Base-by-base conservation (phyloP, 2,329 filamentous ascomycete genomes). In the Aspergillus tanneri region DNA sequence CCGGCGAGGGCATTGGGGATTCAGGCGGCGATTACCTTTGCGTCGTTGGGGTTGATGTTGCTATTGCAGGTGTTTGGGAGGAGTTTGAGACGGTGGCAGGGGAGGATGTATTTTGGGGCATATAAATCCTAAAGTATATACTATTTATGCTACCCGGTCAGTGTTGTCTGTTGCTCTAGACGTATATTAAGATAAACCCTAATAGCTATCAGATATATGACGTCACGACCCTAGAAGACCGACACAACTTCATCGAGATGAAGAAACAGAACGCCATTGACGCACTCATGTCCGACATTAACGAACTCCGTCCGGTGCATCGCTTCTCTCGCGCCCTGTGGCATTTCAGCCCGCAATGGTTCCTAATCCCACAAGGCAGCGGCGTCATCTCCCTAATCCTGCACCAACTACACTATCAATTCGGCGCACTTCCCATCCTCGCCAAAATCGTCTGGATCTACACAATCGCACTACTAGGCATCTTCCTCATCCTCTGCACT, bases 1-100 rank as follows among this genome's bases (percentile, higher is more conserved):
- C 65, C 73, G 11, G 66, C 69, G 46, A 62, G 59, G 30, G 73
- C 69, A 49, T 70, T 77, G 39, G 75, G 74, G 2, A 71, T 75
- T 32, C 73, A 77, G 58, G 73, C 65, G 0, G 73, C 61, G 2
- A 65, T 77, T 22, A 72, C 67, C 40, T 62, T 56, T 1, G 61
- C 52, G 2, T 69, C 66, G 1, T 66, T 71, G 47, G 48, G 66
- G 28, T 53, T 72, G 11, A 54, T 72, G 5, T 27, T 68, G 7
- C 45, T 69, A 21, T 44, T 72, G 36, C 65, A 69, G 54, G n/a
- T n/a, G n/a, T n/a, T n/a, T n/a, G n/a, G n/a, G n/a, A n/a, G n/a
- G n/a, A n/a, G n/a, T n/a, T 42, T 73, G 56, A 57, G 70, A 42
- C 49, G 63, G 19, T 61, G 63, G 56, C 59, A 68, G 46, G 68